Conservation (phyloP, 495 filamentous ascomycete genomes). For the Daldinia childiae region DNA sequence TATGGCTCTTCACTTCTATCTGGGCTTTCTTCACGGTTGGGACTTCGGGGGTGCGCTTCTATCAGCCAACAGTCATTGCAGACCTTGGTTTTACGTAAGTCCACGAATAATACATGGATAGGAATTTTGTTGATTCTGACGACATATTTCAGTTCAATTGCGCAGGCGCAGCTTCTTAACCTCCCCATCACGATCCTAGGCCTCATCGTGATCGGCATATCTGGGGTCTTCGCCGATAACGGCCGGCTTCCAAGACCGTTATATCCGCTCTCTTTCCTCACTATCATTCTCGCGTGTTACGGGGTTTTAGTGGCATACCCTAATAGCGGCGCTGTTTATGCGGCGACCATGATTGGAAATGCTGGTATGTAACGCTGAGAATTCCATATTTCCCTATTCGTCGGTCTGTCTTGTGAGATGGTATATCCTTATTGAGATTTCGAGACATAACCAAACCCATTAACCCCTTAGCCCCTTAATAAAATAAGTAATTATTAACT, state of each 20-base stretch:
- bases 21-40: constrained; percentile 57
- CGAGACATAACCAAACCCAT: neutral
- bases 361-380: constrained; percentile 13
- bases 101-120: neutral
- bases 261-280: constrained; percentile 54
- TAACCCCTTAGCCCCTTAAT: neutral
- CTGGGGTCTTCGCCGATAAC: constrained; percentile 54
- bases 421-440: neutral
- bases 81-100: constrained; percentile 55
- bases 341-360: constrained; percentile 53
- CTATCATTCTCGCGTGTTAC: constrained; percentile 55
- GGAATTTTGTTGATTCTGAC: constrained; percentile 6
- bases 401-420: neutral
- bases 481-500: neutral
- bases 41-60: constrained; percentile 55
- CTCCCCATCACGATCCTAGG: constrained; percentile 51
- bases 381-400: neutral
- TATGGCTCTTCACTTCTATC: constrained; percentile 51
- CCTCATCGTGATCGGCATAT: constrained; percentile 51
- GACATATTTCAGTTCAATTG: constrained; percentile 45
- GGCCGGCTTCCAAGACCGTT: constrained; percentile 54
- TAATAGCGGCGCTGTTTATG: constrained; percentile 52
- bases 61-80: constrained; percentile 56
- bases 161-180: constrained; percentile 52
- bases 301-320: constrained; percentile 55